A percentile compares a stretch with the other conserved stretches of the same genome.
These are phyloP conservation scores for Paramarasmius palmivorus DNA, from an alignment of 1,284 basidiomycete species.

Conservation along the genomic window DNA sequence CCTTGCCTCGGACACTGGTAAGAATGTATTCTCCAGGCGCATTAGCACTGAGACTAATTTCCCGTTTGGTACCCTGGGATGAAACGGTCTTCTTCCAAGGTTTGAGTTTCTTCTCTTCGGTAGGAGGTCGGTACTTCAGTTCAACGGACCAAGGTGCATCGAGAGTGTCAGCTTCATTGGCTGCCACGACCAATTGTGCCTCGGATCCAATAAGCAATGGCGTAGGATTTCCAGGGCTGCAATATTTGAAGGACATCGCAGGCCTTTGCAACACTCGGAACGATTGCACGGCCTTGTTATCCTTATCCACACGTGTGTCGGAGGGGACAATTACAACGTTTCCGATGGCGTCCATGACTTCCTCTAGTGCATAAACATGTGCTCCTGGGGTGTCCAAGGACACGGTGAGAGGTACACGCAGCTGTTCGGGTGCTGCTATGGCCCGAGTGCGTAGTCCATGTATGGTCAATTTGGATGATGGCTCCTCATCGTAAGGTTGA, in stretches of 20 bases:
- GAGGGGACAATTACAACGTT: constrained; percentile 59
- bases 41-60: constrained; percentile 52
- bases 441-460: constrained; percentile 17
- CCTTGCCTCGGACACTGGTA: constrained; percentile 69
- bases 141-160: constrained; percentile 71
- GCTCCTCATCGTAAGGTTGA: neutral
- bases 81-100: constrained; percentile 64
- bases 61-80: constrained; percentile 44
- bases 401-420: constrained; percentile 70
- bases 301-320: constrained; percentile 27
- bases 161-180: constrained; percentile 51
- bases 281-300: constrained; percentile 58
- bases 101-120: constrained; percentile 44
- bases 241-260: constrained; percentile 71
- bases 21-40: constrained; percentile 86
- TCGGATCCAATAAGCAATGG: constrained; percentile 75
- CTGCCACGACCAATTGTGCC: constrained; percentile 49
- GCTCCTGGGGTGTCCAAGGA: constrained; percentile 61
- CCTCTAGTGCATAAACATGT: constrained; percentile 71
- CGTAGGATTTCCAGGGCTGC: constrained; percentile 71
- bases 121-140: constrained; percentile 58
- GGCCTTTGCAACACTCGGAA: constrained; percentile 80
- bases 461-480: constrained; percentile 17
- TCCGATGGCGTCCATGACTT: constrained; percentile 73
- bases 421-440: constrained; percentile 46